phyloP scores from a whole-genome alignment of 2,329 filamentous ascomycete species.

The Stachybotrys elegans region DNA sequence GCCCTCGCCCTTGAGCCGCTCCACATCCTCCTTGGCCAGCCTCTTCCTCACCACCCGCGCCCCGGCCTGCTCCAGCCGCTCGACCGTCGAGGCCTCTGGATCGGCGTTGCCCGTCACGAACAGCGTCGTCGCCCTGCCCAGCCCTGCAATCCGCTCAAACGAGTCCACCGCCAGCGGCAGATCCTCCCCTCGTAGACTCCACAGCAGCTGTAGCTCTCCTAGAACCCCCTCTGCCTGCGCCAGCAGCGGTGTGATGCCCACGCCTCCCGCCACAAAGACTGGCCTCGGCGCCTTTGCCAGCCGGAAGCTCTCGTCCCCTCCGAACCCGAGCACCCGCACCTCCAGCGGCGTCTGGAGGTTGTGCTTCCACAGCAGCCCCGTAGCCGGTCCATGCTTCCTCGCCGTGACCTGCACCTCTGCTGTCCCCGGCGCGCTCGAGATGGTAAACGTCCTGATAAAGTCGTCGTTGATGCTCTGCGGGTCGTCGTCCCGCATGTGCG shows the following conservation, averaged over 20 bases:
- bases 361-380: constrained; percentile 57
- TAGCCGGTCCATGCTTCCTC: constrained; percentile 64
- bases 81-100: constrained; percentile 26
- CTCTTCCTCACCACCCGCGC: constrained; percentile 29
- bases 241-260: constrained; percentile 80
- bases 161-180: constrained; percentile 56
- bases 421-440: constrained; percentile 54
- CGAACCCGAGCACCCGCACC: constrained; percentile 67
- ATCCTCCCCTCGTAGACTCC: constrained; percentile 62
- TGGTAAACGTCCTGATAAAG: constrained; percentile 76
- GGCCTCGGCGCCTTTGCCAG: constrained; percentile 26
- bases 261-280: constrained; percentile 70
- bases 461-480: constrained; percentile 80
- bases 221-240: constrained; percentile 55
- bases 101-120: constrained; percentile 56
- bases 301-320: constrained; percentile 49
- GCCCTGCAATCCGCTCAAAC: constrained; percentile 43
- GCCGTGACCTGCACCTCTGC: constrained; percentile 67
- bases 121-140: constrained; percentile 50
- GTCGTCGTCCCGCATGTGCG: constrained; percentile 79
- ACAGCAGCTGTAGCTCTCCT: constrained; percentile 45
- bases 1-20: constrained; percentile 28
- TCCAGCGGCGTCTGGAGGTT: constrained; percentile 51
- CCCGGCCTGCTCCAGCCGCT: constrained; percentile 28
- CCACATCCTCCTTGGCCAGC: constrained; percentile 36